Evolutionary conservation across 371 early-diverging fungal species (phyloP), one percentile per base, ranked within the genome.

Genomic region (Mortierella sp.): DNA sequence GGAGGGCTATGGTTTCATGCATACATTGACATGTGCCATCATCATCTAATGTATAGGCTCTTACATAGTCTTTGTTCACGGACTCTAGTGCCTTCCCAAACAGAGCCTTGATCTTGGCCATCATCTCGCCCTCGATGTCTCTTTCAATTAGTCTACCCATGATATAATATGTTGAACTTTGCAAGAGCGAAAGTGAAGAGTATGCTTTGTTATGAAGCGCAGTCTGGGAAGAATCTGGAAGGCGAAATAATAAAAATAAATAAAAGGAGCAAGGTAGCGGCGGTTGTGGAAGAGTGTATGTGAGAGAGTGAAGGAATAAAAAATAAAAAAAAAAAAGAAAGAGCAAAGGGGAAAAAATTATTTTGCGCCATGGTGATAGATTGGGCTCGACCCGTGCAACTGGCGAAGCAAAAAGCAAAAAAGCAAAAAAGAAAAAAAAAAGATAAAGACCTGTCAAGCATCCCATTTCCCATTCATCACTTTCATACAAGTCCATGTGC

Each of bases 11-110:
- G 43, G 43, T 48, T 16, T 48, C 48, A 48, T 6, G 19, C 48
- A 11, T 19, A 48, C 43, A 41, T 41, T 41, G 43, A 41, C 13
- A 41, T 41, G 13, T 41, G 13, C 10, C 43, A 41, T 41, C 43
- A 41, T 41, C 28, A 28, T 28, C 28, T 28, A 28, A 28, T 28
- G 2, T 28, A 28, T 28, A 28, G 28, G 28, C 28, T 28, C 28
- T 53, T 69, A 69, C 69, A 55, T 70, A 24, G 21, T 70, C 70
- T 64, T 70, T 70, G 45, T 70, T 70, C 58, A 70, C 55, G 21
- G 63, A 40, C 15, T 70, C 70, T n/a, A 63, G 28, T 19, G 63
- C 63, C 40, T 70, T 63, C 36, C 60, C 70, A 16, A 70, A 63
- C n/a, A 70, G 45, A 36, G 45, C 63, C 16, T 63, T 70, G 58